These are phyloP conservation scores for Candida hungchunana DNA, from an alignment of 805 yeast genomes.

Conservation along the genomic window DNA sequence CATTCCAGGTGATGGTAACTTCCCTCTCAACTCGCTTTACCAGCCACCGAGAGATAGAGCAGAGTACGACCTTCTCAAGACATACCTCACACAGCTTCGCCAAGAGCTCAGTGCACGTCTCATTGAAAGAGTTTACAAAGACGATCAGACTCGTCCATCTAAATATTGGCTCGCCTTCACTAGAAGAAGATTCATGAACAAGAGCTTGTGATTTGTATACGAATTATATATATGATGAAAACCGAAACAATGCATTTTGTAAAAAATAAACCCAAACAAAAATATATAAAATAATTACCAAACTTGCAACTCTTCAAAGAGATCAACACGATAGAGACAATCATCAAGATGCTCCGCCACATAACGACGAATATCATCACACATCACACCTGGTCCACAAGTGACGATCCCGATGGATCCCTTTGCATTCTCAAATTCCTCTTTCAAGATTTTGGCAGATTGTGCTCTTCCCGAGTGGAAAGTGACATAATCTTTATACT, in stretches of 20 bases:
- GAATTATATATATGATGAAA: neutral
- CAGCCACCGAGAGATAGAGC: slow-evolving; percentile 69
- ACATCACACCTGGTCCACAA: slow-evolving; percentile 66
- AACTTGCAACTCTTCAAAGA: slow-evolving; percentile 69
- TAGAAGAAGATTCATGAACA: slow-evolving; percentile 93
- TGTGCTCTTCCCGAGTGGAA: slow-evolving; percentile 46
- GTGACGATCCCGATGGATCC: slow-evolving; percentile 50
- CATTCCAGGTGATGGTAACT: slow-evolving; percentile 93
- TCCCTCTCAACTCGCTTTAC: slow-evolving; percentile 79
- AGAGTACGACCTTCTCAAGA: slow-evolving; percentile 75
- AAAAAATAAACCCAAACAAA: neutral
- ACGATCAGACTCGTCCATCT: slow-evolving; percentile 59
- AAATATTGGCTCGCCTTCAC: slow-evolving; percentile 96
- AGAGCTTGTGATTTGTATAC: slow-evolving; percentile 42
- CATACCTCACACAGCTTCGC: slow-evolving; percentile 87
- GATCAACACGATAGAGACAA: slow-evolving; percentile 52
- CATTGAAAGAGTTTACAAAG: slow-evolving; percentile 65
- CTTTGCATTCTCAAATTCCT: slow-evolving; percentile 34
- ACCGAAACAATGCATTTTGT: neutral
- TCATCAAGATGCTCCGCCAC: slow-evolving; percentile 41
- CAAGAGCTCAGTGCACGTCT: slow-evolving; percentile 87
- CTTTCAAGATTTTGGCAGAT: slow-evolving; percentile 33
- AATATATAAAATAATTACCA: slow-evolving; percentile 42
- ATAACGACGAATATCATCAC: slow-evolving; percentile 48
- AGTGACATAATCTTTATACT: slow-evolving; percentile 23